Conservation (phyloP, 495 filamentous ascomycete genomes). For the Tetracladium marchalianum region DNA sequence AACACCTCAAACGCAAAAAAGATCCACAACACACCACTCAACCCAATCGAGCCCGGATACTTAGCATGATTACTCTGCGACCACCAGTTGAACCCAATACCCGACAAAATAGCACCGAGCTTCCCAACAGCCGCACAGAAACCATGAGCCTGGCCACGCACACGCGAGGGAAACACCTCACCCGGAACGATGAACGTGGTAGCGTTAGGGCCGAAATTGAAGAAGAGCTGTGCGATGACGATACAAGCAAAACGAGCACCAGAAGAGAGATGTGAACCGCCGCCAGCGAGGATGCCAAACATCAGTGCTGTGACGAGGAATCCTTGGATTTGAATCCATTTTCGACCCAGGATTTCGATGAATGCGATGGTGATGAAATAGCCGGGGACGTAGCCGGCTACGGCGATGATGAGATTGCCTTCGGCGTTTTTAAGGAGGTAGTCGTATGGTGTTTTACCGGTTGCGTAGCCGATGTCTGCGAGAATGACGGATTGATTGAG, state of each 20-base stretch:
- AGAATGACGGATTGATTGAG: slow-evolving; percentile 66
- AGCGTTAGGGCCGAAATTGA: slow-evolving; percentile 71
- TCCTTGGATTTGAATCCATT: slow-evolving; percentile 65
- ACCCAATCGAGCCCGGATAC: background rate
- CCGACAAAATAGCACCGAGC: slow-evolving; percentile 54
- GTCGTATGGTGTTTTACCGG: slow-evolving; percentile 42
- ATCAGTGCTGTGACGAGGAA: slow-evolving; percentile 60
- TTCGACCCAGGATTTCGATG: slow-evolving; percentile 63
- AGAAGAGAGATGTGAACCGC: slow-evolving; percentile 41
- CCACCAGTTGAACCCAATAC: slow-evolving; percentile 11
- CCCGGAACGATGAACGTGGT: slow-evolving; percentile 86
- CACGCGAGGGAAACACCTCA: slow-evolving; percentile 80
- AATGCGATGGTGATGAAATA: slow-evolving; percentile 65
- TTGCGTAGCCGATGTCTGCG: slow-evolving; percentile 52
- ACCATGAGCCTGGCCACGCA: slow-evolving; percentile 72
- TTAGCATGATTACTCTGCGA: slow-evolving; percentile 43
- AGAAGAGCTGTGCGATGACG: slow-evolving; percentile 72
- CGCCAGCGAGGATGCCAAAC: slow-evolving; percentile 65
- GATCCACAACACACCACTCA: slow-evolving; percentile 52
- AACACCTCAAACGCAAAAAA: slow-evolving; percentile 66
- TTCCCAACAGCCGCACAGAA: slow-evolving; percentile 74
- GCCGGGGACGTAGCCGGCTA: slow-evolving; percentile 64
- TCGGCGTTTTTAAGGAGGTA: slow-evolving; percentile 58
- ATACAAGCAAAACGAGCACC: slow-evolving; percentile 55
- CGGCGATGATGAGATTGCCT: slow-evolving; percentile 66